Conservation (phyloP, 2,329 filamentous ascomycete genomes). For the Alternaria conjuncta region DNA sequence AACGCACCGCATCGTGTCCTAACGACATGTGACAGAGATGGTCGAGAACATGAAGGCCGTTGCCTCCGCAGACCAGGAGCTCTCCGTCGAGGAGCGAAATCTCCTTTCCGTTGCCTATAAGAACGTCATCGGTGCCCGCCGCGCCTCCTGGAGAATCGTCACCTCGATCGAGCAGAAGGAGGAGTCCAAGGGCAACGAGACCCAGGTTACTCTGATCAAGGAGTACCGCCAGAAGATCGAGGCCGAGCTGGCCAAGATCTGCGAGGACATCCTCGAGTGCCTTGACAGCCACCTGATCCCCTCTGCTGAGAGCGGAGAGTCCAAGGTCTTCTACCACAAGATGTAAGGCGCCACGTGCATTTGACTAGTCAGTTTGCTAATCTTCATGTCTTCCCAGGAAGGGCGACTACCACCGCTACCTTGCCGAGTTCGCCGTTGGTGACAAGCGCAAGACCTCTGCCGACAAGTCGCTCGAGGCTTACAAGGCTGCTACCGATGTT, state of each 20-base stretch:
- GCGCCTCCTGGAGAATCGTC: constrained; percentile 98
- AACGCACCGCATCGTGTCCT: constrained; percentile 17
- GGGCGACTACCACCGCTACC: constrained; percentile 99
- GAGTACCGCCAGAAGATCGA: constrained; percentile 99
- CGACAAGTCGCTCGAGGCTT: constrained; percentile 93
- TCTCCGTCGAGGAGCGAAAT: constrained; percentile 91
- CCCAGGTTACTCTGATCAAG: constrained; percentile 90
- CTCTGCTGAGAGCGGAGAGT: constrained; percentile 93
- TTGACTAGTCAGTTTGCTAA: constrained; percentile 18
- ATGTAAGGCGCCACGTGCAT: constrained; percentile 66
- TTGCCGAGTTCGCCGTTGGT: constrained; percentile 93
- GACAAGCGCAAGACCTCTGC: constrained; percentile 95
- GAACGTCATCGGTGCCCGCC: constrained; percentile 96
- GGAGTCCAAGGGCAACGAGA: constrained; percentile 96
- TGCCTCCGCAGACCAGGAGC: constrained; percentile 75
- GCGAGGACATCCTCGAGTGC: constrained; percentile 94
- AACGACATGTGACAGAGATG: constrained; percentile 73
- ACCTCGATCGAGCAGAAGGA: constrained; percentile 99
- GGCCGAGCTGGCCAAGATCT: constrained; percentile 94
- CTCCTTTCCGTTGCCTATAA: constrained; percentile 98
- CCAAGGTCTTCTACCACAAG: constrained; percentile 99
- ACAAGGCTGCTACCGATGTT: constrained; percentile 93
- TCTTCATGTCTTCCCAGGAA: constrained; percentile 68
- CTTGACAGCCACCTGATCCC: constrained; percentile 93
- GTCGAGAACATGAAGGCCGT: constrained; percentile 99